A percentile compares a stretch with the other conserved stretches of the same genome.
These are phyloP conservation scores for Pestalotiopsis sp. DNA, from an alignment of 2,329 filamentous ascomycete species.

Conservation along the genomic window DNA sequence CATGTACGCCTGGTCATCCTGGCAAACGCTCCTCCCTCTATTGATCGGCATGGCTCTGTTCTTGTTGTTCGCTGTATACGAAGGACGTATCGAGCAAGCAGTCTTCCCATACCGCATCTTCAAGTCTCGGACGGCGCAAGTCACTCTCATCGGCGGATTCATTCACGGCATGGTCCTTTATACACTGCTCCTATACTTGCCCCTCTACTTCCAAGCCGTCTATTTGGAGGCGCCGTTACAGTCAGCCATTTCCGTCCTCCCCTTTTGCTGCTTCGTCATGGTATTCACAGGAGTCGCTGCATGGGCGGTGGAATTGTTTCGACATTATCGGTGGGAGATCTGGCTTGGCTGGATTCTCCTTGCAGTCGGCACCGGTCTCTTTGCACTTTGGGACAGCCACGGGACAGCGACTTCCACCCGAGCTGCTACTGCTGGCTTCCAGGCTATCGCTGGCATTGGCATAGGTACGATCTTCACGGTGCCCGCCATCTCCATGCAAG, in stretches of 20 bases:
- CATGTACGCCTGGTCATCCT: conserved; percentile 35
- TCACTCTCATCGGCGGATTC: conserved; percentile 27
- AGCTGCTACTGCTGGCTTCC: conserved; percentile 23
- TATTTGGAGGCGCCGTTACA: conserved; percentile 27
- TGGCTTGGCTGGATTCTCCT: conserved; percentile 25
- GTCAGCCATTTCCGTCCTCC: conserved; percentile 31
- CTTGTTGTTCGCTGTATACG: conserved; percentile 29
- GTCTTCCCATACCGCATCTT: conserved; percentile 36
- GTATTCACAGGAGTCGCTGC: conserved; percentile 19
- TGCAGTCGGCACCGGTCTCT: conserved; percentile 21
- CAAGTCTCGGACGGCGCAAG: conserved; percentile 21
- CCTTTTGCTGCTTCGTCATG: conserved; percentile 22
- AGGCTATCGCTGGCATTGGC: conserved; percentile 27
- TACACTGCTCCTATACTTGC: conserved; percentile 33
- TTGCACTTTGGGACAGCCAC: conserved; percentile 18
- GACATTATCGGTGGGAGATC: conserved; percentile 22
- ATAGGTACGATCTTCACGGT: conserved; percentile 19
- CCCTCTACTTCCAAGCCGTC: conserved; percentile 37
- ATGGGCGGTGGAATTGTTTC: neutral
- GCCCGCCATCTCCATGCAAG: conserved; percentile 33
- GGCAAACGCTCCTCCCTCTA: conserved; percentile 34
- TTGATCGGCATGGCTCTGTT: conserved; percentile 30
- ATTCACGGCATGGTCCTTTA: conserved; percentile 34
- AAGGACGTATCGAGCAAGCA: conserved; percentile 28
- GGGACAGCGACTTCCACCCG: conserved; percentile 17